Percentiles rank a stretch among this genome's conserved stretches.
Conservation (phyloP, 495 filamentous ascomycete species). For the Terfezia claveryi region DNA sequence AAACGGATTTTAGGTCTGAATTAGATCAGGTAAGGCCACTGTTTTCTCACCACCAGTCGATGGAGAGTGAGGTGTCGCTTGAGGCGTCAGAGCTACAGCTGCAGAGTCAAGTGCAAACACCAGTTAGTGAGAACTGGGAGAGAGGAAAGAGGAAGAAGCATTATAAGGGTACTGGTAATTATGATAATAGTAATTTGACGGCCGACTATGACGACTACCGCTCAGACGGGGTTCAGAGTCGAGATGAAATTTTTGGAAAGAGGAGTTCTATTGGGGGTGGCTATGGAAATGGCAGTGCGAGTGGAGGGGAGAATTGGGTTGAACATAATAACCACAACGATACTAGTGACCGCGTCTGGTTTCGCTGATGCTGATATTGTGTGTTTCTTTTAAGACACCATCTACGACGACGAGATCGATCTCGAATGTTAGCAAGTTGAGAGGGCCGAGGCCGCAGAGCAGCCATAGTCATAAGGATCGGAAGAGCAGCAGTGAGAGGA, state of each 20-base stretch:
- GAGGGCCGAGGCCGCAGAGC: conserved; percentile 16
- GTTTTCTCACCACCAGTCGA: not conserved
- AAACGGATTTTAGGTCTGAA: not conserved
- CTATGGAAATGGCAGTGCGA: too few relatives aligned
- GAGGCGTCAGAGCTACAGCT: not conserved
- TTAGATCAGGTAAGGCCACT: not conserved
- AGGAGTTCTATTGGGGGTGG: too few relatives aligned
- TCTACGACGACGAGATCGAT: conserved; percentile 17
- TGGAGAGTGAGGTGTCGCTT: too few relatives aligned
- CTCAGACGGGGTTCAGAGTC: too few relatives aligned
- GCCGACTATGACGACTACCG: too few relatives aligned
- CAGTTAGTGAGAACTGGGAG: not conserved
- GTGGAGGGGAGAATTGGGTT: conserved; percentile 1
- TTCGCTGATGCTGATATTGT: conserved; percentile 1
- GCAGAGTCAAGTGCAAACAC: not conserved
- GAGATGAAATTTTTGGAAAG: too few relatives aligned
- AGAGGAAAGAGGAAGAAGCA: too few relatives aligned
- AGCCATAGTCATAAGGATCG: conserved; percentile 19
- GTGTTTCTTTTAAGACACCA: conserved; percentile 5
- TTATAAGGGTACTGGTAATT: too few relatives aligned
- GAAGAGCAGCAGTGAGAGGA: conserved; percentile 3
- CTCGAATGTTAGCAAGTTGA: conserved; percentile 15
- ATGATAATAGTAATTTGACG: too few relatives aligned
- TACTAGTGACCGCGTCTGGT: conserved; percentile 7
- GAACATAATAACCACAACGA: conserved; percentile 8